A percentile compares a stretch with the other conserved stretches of the same genome.
Conservation (phyloP, 1,284 basidiomycete species). For the Leccinum pseudoinsigne region DNA sequence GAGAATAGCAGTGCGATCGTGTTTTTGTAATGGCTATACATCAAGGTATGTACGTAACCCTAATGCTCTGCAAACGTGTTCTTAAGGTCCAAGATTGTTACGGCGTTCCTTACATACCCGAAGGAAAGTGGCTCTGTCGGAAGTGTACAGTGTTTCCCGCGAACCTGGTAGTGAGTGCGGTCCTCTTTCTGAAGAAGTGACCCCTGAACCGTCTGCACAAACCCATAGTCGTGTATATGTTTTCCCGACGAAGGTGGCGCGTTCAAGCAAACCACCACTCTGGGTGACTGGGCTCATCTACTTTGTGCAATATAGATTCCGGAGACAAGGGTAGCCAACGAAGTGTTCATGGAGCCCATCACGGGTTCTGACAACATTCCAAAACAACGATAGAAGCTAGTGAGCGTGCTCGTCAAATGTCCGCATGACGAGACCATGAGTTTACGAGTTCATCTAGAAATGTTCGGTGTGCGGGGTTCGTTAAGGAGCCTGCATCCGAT, state of each 20-base stretch:
- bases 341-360: constrained; percentile 98
- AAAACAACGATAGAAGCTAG: constrained; percentile 93
- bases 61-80: background rate
- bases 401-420: constrained; percentile 40
- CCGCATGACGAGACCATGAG: constrained; percentile 4
- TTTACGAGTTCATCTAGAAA: constrained; percentile 45
- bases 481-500: constrained; percentile 96
- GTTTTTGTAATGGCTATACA: constrained; percentile 89
- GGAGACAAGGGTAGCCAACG: constrained; percentile 92
- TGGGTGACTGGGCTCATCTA: constrained; percentile 95
- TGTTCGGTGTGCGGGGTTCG: constrained; percentile 86
- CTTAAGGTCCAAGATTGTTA: constrained; percentile 79
- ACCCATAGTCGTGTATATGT: too few species aligned
- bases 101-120: constrained; percentile 98
- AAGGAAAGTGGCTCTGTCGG: constrained; percentile 98
- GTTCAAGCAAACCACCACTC: constrained; percentile 33
- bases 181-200: background rate
- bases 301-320: constrained; percentile 99
- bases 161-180: constrained; percentile 79
- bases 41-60: constrained; percentile 64
- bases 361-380: constrained; percentile 88
- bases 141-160: constrained; percentile 99
- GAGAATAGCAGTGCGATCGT: constrained; percentile 99
- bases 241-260: too few species aligned
- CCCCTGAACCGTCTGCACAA: too few species aligned